Evolutionary conservation across 164 flowering plant species (phyloP), one percentile per base, ranked within the genome.

Genomic region (Saururus chinensis): DNA sequence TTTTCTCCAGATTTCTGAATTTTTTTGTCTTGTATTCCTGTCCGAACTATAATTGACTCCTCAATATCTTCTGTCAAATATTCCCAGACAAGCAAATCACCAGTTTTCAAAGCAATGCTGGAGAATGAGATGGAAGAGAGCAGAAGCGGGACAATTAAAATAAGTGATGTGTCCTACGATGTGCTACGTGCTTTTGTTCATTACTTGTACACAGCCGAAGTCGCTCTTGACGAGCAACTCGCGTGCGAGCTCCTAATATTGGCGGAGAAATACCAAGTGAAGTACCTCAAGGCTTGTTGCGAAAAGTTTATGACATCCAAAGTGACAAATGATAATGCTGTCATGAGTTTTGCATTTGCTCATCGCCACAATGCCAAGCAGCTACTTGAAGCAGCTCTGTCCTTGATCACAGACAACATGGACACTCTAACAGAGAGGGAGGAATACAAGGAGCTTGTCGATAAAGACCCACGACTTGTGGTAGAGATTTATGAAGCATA

Each of bases 41-140:
- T 17, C 2, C 14, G 49, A 12, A 45, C 14, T 45, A 2, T 17
- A 12, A 25, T 58, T 58, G 17, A 37, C 35, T 17, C 4, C n/a
- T 37, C 3, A 30, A 2, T 30, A 30, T 58, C 41, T 11, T 51
- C 51, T 48, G 30, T 52, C 57, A 56, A 14, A 17, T 60, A 49
- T 42, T n/a, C 54, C 52, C 80, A 88, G 95, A 83, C 69, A 22
- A 85, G 81, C 69, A 84, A 89, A 51, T 91, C 97, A 19, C 96
- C 93, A 35, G 98, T 91, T 26, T 88, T 91, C 71, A 82, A 70
- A 75, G 98, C 96, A 13, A 91, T 91, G 98, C 79, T 91, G 45
- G 96, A 88, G 64, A 86, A 76, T 63, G 85, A 88, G 67, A 91
- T 91, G 98, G 87, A 83, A 68, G 98, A 91, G 72, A 84, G 89